Evolutionary conservation across 1,284 basidiomycete species (phyloP).

Genomic region (Schizophyllum commune): DNA sequence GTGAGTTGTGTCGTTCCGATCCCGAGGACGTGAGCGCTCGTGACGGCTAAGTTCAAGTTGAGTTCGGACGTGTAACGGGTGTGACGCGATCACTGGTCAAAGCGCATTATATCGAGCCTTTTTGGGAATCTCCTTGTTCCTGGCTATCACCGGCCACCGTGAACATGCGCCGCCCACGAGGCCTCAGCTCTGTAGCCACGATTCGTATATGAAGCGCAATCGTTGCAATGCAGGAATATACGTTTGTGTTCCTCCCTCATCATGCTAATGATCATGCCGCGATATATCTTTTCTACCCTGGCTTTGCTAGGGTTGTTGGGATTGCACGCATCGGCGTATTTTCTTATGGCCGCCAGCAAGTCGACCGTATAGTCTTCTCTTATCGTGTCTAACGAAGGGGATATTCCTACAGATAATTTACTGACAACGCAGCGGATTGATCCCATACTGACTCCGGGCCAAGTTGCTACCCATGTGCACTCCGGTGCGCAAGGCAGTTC

Average conservation of each 20-base stretch:
- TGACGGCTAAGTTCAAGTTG: background rate
- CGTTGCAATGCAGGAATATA: too few species aligned
- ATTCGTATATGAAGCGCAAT: too few species aligned
- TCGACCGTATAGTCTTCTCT: too few species aligned
- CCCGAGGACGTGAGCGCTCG: background rate
- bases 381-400: background rate
- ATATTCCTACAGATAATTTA: background rate
- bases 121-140: background rate
- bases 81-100: background rate
- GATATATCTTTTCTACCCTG: too few species aligned
- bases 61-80: background rate
- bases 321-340: background rate
- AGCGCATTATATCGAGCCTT: background rate
- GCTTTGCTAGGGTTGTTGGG: background rate
- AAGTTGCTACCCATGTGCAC: constrained; percentile 32
- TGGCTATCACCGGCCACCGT: background rate
- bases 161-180: background rate
- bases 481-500: constrained; percentile 17
- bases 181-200: too few species aligned
- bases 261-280: too few species aligned
- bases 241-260: too few species aligned
- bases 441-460: constrained; percentile 18
- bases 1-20: too few species aligned
- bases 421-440: background rate
- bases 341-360: background rate